Evolutionary conservation across 2,329 filamentous ascomycete genomes (phyloP).

Genomic region (Colletotrichum siamense): DNA sequence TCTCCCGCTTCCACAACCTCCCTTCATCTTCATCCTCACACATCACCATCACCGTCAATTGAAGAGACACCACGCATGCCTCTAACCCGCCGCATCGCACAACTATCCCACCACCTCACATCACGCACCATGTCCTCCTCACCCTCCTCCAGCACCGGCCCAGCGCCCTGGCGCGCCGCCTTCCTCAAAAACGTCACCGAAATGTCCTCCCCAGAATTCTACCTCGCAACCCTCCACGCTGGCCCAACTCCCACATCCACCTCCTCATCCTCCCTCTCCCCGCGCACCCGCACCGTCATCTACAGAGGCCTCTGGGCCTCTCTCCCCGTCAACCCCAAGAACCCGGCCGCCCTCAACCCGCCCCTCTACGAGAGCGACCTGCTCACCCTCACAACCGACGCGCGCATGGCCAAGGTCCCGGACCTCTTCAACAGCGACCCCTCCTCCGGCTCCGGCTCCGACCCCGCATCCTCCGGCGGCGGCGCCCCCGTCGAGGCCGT

Average conservation of each 20-base stretch:
- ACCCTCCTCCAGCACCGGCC: constrained; percentile 15
- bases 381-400: constrained; percentile 85
- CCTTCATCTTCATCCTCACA: not conserved
- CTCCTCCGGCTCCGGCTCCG: constrained; percentile 42
- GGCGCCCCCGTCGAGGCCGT: constrained; percentile 80
- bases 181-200: constrained; percentile 57
- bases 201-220: constrained; percentile 55
- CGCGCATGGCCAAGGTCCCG: constrained; percentile 81
- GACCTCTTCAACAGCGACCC: constrained; percentile 62
- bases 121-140: constrained; percentile 28
- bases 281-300: constrained; percentile 77
- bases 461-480: constrained; percentile 56
- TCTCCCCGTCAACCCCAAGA: constrained; percentile 74
- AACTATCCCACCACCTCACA: constrained; percentile 13
- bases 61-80: not conserved
- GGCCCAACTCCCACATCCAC: not conserved
- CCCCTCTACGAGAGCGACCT: constrained; percentile 75
- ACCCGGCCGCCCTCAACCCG: constrained; percentile 76
- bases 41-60: not conserved
- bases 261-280: constrained; percentile 10
- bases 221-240: constrained; percentile 55
- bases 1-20: not conserved
- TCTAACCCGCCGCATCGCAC: not conserved
- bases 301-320: constrained; percentile 84
- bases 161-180: constrained; percentile 58